Evolutionary conservation across 306 rosid species (phyloP).

Genomic region (Lagenaria siceraria): DNA sequence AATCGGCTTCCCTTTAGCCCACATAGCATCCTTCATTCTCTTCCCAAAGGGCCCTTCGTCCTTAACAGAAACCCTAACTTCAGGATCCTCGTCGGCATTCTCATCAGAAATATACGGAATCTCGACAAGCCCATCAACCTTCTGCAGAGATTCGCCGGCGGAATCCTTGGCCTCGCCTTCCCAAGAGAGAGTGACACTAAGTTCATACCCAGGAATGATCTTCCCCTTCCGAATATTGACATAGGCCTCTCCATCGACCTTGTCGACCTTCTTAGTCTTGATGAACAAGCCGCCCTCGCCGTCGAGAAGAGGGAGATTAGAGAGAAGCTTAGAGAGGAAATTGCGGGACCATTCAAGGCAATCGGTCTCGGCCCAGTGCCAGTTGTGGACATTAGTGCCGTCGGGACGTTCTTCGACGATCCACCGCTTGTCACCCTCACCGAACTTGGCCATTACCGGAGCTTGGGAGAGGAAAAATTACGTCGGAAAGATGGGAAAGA

Average conservation of each 20-base stretch:
- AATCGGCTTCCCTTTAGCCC: slow-evolving; percentile 53
- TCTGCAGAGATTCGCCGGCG: slow-evolving; percentile 42
- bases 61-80: slow-evolving; percentile 51
- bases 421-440: slow-evolving; percentile 98
- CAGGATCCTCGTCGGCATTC: slow-evolving; percentile 94
- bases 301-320: slow-evolving; percentile 40
- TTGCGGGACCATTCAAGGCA: slow-evolving; percentile 79
- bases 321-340: slow-evolving; percentile 50
- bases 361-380: slow-evolving; percentile 98
- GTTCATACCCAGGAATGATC: slow-evolving; percentile 85
- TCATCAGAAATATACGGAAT: slow-evolving; percentile 89
- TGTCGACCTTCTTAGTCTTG: slow-evolving; percentile 39
- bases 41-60: slow-evolving; percentile 72
- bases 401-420: slow-evolving; percentile 89
- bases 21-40: slow-evolving; percentile 74
- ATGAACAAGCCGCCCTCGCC: slow-evolving; percentile 56
- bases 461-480: background rate
- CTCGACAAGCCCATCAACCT: slow-evolving; percentile 65
- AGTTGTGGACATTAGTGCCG: slow-evolving; percentile 93
- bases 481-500: background rate
- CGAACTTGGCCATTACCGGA: slow-evolving; percentile 57
- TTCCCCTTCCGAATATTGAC: slow-evolving; percentile 86
- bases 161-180: slow-evolving; percentile 73
- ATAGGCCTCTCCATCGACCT: slow-evolving; percentile 81
- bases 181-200: slow-evolving; percentile 55